These are phyloP conservation scores for Carex littledalei DNA, from an alignment of 176 grass and related monocot species.

Conservation along the genomic window DNA sequence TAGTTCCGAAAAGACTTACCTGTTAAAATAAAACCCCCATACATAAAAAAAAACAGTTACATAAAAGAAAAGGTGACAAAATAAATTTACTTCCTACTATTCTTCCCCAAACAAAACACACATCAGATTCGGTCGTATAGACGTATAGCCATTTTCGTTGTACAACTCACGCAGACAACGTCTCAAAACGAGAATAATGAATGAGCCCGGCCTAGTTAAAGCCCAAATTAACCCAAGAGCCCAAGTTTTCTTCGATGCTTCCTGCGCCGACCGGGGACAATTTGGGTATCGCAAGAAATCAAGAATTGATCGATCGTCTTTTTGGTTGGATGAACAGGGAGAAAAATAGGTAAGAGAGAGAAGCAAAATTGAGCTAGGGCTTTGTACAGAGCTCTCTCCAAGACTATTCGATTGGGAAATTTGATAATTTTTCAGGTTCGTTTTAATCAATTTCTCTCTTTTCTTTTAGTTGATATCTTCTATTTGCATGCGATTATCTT, in stretches of 20 bases:
- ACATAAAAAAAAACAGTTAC: background rate
- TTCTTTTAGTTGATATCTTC: background rate
- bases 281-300: background rate
- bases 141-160: background rate
- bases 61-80: background rate
- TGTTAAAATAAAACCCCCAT: no score
- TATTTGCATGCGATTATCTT: background rate
- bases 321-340: slow-evolving; percentile 9
- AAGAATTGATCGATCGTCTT: background rate
- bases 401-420: background rate
- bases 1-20: no score
- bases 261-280: background rate
- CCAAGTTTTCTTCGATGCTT: background rate
- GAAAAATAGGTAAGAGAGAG: background rate
- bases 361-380: slow-evolving; percentile 1
- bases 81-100: background rate
- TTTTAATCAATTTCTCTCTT: background rate
- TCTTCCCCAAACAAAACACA: background rate
- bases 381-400: background rate
- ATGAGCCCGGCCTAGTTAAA: background rate
- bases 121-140: background rate
- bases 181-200: background rate
- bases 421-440: background rate
- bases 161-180: background rate
- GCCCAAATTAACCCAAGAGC: background rate